phyloP scores from a whole-genome alignment of 2,329 filamentous ascomycete species.

The Colletotrichum lupini region DNA sequence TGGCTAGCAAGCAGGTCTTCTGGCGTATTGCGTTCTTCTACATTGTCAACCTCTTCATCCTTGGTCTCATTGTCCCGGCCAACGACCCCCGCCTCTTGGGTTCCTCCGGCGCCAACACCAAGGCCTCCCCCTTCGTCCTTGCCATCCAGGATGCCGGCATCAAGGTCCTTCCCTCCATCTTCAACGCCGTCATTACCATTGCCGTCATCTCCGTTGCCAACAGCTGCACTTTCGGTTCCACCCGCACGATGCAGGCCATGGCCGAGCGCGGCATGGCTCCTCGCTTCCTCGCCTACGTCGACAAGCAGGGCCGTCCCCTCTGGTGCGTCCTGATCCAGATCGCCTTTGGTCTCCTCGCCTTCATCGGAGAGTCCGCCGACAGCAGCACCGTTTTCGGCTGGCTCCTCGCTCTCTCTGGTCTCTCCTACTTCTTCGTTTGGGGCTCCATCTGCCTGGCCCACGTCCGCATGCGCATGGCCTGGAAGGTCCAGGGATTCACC shows the following conservation, averaged over 20 bases:
- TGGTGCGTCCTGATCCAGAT: conserved; percentile 64
- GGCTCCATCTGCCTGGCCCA: conserved; percentile 73
- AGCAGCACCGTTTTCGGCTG: conserved; percentile 67
- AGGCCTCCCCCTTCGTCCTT: conserved; percentile 62
- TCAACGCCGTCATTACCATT: conserved; percentile 62
- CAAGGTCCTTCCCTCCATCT: conserved; percentile 60
- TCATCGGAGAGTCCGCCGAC: conserved; percentile 49
- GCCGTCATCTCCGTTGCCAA: conserved; percentile 64
- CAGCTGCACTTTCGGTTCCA: conserved; percentile 62
- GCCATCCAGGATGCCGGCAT: conserved; percentile 63
- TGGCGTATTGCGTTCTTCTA: conserved; percentile 41
- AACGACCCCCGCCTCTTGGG: conserved; percentile 37
- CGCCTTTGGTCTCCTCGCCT: conserved; percentile 69
- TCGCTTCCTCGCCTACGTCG: conserved; percentile 68
- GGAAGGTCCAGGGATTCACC: conserved; percentile 67
- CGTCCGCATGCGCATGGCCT: conserved; percentile 73
- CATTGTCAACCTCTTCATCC: conserved; percentile 38
- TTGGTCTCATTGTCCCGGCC: conserved; percentile 38
- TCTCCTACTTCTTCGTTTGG: conserved; percentile 82
- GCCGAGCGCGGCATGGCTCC: conserved; percentile 64
- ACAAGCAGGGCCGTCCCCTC: conserved; percentile 69
- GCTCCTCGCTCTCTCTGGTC: conserved; percentile 77
- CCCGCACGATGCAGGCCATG: conserved; percentile 62
- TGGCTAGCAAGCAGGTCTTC: conserved; percentile 40
- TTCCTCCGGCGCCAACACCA: conserved; percentile 52